Conservation (phyloP, 2,329 filamentous ascomycete species). For the Tolypocladium nubicola region DNA sequence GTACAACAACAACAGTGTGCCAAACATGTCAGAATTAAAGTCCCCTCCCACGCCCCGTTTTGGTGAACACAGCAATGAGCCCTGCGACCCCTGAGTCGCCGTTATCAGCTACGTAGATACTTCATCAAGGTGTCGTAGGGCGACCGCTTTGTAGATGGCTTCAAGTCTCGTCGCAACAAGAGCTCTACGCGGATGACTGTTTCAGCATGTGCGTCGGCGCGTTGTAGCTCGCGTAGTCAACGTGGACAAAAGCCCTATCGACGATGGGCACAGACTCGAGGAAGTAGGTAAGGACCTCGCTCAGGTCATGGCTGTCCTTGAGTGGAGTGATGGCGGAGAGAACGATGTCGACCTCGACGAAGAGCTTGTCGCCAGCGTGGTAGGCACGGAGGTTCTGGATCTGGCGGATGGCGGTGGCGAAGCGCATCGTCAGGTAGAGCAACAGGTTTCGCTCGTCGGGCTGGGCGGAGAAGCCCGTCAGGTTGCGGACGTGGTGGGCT, state of each 20-base stretch:
- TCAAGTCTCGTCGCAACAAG: neutral
- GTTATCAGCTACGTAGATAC: neutral
- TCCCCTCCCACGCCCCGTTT: too few species aligned
- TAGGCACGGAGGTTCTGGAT: constrained; percentile 81
- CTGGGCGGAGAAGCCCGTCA: constrained; percentile 68
- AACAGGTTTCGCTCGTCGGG: constrained; percentile 77
- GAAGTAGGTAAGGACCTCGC: constrained; percentile 71
- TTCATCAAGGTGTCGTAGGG: neutral
- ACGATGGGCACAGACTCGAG: constrained; percentile 76
- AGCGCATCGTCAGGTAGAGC: constrained; percentile 87
- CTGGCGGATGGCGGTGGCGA: constrained; percentile 75
- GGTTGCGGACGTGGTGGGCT: constrained; percentile 66
- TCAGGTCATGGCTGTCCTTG: constrained; percentile 71
- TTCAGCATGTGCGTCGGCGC: constrained; percentile 47
- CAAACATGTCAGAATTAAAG: neutral
- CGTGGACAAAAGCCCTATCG: constrained; percentile 59
- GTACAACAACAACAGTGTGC: neutral
- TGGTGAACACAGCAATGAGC: too few species aligned
- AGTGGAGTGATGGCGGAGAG: constrained; percentile 65
- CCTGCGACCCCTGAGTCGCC: too few species aligned
- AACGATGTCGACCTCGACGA: constrained; percentile 73
- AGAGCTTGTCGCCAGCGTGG: constrained; percentile 76
- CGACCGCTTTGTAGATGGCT: neutral
- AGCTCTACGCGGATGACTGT: constrained; percentile 8
- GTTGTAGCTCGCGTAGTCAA: constrained; percentile 53